Evolutionary conservation across 225 moss, liverwort and hornwort species (phyloP), one percentile per base, ranked within the genome.

Genomic region (Straminergon stramineum): DNA sequence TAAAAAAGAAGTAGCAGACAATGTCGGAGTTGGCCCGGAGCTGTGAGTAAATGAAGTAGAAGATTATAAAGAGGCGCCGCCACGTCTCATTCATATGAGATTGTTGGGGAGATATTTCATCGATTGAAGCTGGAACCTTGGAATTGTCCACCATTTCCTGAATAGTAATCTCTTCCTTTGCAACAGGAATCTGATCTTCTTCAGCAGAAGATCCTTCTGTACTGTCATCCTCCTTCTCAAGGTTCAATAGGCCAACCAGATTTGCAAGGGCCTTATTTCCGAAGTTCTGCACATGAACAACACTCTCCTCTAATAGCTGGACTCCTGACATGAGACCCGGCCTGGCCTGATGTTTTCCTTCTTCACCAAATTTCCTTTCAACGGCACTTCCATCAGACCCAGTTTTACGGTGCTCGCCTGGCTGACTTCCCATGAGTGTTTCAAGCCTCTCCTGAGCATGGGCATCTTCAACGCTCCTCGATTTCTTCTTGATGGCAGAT

Each of bases 1-100:
- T 92, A 85, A 99, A 99, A 86, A 97, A 99, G 91, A 99, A 96
- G 91, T 99, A 99, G 93, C 98, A 99, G n/a, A 99, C 97, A 70
- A 97, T 91, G 85, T 97, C 98, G 78, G 97, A 96, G 86, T 99
- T 97, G 22, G 84, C 82, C 86, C 95, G 91, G 30, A 99, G 91
- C 90, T 91, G 92, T n/a, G 93, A 93, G 93, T 94, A 95, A 84
- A 96, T 93, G 89, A 96, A 96, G 48, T 90, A 91, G 86, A 93
- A 85, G 81, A 99, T 90, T 88, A 97, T 96, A 73, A 90, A 94
- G 70, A 97, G 75, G 56, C 96, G 94, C 60, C 94, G 92, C 97
- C 95, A 95, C 60, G 97, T 95, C 78, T 95, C 96, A 83, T 91
- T 94, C 90, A 94, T 85, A 68, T 91, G 89, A 87, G 92, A 88